These are phyloP conservation scores for Kwoniella bestiolae DNA, from an alignment of 768 basidiomycete species.

Conservation along the genomic window DNA sequence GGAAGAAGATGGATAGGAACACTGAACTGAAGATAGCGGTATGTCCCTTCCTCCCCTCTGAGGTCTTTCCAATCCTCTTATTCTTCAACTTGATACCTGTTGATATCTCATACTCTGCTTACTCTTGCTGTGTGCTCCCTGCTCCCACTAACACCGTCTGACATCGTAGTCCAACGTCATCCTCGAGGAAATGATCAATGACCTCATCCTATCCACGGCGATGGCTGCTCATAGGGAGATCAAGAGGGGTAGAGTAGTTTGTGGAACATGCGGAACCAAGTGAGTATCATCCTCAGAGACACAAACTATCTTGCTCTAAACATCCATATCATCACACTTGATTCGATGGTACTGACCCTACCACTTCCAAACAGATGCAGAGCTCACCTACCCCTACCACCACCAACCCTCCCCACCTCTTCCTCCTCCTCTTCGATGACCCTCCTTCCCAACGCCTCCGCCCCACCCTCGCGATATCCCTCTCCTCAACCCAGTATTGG, in stretches of 20 bases:
- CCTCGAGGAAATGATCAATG: slow-evolving; percentile 40
- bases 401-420: slow-evolving; percentile 6
- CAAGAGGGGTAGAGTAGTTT: slow-evolving; percentile 35
- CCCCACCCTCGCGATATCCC: slow-evolving; percentile 20
- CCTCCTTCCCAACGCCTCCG: neutral
- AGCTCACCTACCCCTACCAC: slow-evolving; percentile 30
- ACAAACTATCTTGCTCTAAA: neutral
- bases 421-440: slow-evolving; percentile 12
- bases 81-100: too few species aligned
- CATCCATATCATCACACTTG: too few species aligned
- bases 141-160: too few species aligned
- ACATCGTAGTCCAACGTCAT: slow-evolving; percentile 32
- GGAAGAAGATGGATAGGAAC: slow-evolving; percentile 1
- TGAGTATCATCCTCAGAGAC: slow-evolving; percentile 13
- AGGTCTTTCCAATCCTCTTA: neutral
- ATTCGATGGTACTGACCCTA: too few species aligned
- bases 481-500: slow-evolving; percentile 20
- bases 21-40: slow-evolving; percentile 5
- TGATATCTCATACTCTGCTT: too few species aligned
- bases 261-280: slow-evolving; percentile 39
- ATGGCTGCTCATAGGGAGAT: slow-evolving; percentile 47
- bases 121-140: too few species aligned
- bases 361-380: slow-evolving; percentile 31
- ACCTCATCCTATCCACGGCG: slow-evolving; percentile 35
- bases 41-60: neutral